These are phyloP conservation scores for Macrolepiota fuliginosa DNA, from an alignment of 768 basidiomycete species.

Conservation along the genomic window DNA sequence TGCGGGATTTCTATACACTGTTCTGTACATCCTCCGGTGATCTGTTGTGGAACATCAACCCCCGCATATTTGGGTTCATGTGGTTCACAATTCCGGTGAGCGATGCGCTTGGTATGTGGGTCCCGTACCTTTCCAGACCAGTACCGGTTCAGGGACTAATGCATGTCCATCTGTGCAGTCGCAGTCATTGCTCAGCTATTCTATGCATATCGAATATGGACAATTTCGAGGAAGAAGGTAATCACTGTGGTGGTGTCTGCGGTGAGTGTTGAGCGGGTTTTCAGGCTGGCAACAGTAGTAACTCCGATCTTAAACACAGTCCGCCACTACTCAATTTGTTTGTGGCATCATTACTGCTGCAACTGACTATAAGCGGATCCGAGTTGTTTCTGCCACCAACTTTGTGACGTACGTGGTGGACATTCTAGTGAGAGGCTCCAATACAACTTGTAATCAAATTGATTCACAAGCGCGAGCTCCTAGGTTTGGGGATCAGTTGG, in stretches of 20 bases:
- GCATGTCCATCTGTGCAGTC: neutral
- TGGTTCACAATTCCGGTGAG: slow-evolving; percentile 4
- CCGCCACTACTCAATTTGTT: neutral
- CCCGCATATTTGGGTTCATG: neutral
- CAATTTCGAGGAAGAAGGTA: neutral
- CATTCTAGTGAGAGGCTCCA: neutral
- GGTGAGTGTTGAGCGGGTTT: neutral
- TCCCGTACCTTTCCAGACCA: neutral
- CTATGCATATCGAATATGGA: neutral
- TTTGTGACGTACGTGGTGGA: too few species aligned
- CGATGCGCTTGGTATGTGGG: neutral
- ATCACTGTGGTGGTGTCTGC: neutral
- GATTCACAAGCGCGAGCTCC: neutral
- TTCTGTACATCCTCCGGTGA: neutral
- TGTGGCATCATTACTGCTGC: neutral
- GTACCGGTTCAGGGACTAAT: too few species aligned
- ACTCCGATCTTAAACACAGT: neutral
- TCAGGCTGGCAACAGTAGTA: neutral
- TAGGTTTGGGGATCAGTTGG: neutral
- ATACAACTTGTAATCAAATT: neutral
- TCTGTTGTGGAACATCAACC: too few species aligned
- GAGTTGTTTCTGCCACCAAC: too few species aligned
- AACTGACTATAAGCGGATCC: too few species aligned
- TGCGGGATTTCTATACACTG: neutral
- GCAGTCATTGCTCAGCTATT: neutral